Conservation (phyloP, 768 basidiomycete species). For the Panaeolus cyanescens region DNA sequence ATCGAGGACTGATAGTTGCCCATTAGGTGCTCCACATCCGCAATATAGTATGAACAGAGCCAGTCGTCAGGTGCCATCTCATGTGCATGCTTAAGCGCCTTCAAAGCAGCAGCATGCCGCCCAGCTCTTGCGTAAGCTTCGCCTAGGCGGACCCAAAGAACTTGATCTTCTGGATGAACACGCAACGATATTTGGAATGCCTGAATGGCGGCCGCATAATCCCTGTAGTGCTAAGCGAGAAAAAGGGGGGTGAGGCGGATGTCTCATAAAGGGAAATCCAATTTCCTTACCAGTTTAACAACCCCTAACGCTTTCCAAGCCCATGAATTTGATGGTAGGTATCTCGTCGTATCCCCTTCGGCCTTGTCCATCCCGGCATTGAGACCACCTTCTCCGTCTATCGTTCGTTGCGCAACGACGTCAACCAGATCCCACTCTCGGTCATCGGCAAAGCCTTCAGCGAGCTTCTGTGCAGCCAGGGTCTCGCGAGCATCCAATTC, state of each 20-base stretch:
- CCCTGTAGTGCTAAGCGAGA: conserved; percentile 54
- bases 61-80: conserved; percentile 79
- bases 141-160: conserved; percentile 89
- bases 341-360: conserved; percentile 44
- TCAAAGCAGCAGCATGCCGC: conserved; percentile 85
- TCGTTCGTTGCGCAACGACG: conserved; percentile 88
- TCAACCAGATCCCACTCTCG: conserved; percentile 96
- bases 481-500: conserved; percentile 91
- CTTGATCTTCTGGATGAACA: conserved; percentile 72
- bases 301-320: conserved; percentile 97
- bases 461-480: conserved; percentile 81
- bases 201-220: conserved; percentile 76
- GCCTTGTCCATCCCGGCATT: conserved; percentile 52
- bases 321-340: conserved; percentile 85
- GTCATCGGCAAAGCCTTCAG: conserved; percentile 89
- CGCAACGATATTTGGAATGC: conserved; percentile 86
- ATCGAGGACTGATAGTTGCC: conserved; percentile 81
- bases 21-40: conserved; percentile 78
- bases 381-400: conserved; percentile 89
- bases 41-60: conserved; percentile 83
- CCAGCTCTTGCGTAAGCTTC: conserved; percentile 91
- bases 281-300: conserved; percentile 76
- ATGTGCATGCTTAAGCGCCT: conserved; percentile 76
- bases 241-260: not conserved
- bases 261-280: conserved; percentile 8